phyloP scores from a whole-genome alignment of 371 early-diverging fungal genomes.

The Haplosporangium sp. region DNA sequence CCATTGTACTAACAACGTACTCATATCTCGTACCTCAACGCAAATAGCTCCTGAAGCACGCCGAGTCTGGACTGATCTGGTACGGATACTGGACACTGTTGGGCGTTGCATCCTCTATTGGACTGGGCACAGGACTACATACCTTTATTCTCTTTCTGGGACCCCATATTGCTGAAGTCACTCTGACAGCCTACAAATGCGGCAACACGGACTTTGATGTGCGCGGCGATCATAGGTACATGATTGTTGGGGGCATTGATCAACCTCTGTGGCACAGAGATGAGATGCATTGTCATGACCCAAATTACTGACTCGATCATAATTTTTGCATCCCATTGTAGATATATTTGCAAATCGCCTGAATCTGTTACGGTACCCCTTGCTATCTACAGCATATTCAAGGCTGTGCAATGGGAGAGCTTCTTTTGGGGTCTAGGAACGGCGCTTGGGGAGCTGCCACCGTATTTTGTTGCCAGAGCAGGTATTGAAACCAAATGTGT shows the following conservation, averaged over 20 bases:
- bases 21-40: neutral
- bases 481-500: conserved; percentile 57
- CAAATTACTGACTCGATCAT: neutral
- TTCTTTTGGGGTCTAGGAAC: conserved; percentile 94
- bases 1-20: neutral
- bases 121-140: conserved; percentile 93
- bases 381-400: conserved; percentile 67
- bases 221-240: conserved; percentile 68
- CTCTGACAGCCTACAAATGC: conserved; percentile 85
- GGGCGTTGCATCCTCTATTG: conserved; percentile 90
- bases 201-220: conserved; percentile 74
- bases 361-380: conserved; percentile 45
- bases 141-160: conserved; percentile 93
- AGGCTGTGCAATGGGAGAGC: conserved; percentile 79
- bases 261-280: neutral
- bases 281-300: neutral
- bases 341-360: conserved; percentile 49
- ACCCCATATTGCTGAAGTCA: conserved; percentile 88
- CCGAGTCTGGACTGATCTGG: conserved; percentile 69
- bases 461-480: conserved; percentile 93
- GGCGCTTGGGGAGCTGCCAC: conserved; percentile 94
- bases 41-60: conserved; percentile 47
- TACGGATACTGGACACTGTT: conserved; percentile 88
- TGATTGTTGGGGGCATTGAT: neutral
- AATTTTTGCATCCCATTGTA: neutral